phyloP scores from a whole-genome alignment of 2,329 filamentous ascomycete genomes.

The Metarhizium brunneum region DNA sequence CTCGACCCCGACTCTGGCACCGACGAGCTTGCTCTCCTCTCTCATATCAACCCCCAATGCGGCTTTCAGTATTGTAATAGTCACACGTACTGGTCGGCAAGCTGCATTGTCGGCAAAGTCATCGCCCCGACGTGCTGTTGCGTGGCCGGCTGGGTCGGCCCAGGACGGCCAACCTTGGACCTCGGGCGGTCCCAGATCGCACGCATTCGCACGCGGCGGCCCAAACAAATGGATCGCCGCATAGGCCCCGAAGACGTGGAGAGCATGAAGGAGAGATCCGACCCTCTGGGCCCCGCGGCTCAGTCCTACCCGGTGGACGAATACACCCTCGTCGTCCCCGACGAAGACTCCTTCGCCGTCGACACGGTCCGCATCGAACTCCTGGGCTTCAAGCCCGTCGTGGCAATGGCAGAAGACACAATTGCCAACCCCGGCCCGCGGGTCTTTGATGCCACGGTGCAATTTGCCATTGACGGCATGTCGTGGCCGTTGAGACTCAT shows the following conservation, averaged over 20 bases:
- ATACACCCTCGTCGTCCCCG: slow-evolving; percentile 52
- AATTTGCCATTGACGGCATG: slow-evolving; percentile 53
- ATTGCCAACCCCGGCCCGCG: slow-evolving; percentile 23
- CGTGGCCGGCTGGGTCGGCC: slow-evolving; percentile 66
- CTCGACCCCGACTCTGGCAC: slow-evolving; percentile 60
- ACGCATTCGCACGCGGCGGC: slow-evolving; percentile 51
- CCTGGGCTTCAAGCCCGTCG: slow-evolving; percentile 44
- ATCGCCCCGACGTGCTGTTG: slow-evolving; percentile 62
- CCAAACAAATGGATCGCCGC: slow-evolving; percentile 34
- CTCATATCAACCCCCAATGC: slow-evolving; percentile 57
- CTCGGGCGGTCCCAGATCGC: slow-evolving; percentile 62
- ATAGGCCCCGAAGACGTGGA: slow-evolving; percentile 51
- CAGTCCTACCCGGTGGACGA: slow-evolving; percentile 57
- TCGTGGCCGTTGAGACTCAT: slow-evolving; percentile 55
- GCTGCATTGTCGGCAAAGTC: slow-evolving; percentile 67
- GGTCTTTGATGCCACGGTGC: slow-evolving; percentile 51
- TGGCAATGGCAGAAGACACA: slow-evolving; percentile 18
- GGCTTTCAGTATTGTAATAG: slow-evolving; percentile 68
- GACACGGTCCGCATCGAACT: slow-evolving; percentile 64
- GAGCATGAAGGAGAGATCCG: slow-evolving; percentile 57
- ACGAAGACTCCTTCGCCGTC: slow-evolving; percentile 45
- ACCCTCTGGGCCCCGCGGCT: slow-evolving; percentile 57
- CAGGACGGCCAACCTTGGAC: slow-evolving; percentile 58
- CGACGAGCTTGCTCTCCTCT: slow-evolving; percentile 56
- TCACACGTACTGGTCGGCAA: slow-evolving; percentile 68